These are phyloP conservation scores for Trypanosomatidae sp. DNA, from an alignment of 208 protist genomes.

Conservation along the genomic window DNA sequence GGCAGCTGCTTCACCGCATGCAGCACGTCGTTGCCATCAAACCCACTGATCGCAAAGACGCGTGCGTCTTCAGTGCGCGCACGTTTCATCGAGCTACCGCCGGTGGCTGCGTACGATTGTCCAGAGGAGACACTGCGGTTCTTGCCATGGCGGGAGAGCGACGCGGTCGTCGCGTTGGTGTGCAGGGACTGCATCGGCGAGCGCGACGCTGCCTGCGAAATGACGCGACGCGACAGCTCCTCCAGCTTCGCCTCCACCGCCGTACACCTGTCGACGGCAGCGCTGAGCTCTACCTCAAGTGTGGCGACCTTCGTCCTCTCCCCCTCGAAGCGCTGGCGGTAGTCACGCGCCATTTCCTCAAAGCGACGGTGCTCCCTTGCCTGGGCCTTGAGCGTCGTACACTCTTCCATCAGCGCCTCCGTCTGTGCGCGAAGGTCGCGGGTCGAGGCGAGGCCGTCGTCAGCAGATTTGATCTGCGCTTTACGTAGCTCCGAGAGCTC, in stretches of 20 bases:
- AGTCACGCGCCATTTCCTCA: slow-evolving; percentile 46
- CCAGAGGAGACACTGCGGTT: slow-evolving; percentile 36
- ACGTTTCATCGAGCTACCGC: slow-evolving; percentile 41
- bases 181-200: slow-evolving; percentile 36
- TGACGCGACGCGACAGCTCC: too few relatives aligned
- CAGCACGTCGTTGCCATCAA: slow-evolving; percentile 72
- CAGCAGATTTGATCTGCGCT: slow-evolving; percentile 49
- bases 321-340: slow-evolving; percentile 36
- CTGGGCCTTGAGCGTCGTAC: slow-evolving; percentile 28
- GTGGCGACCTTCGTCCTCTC: slow-evolving; percentile 49
- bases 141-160: slow-evolving; percentile 19
- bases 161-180: slow-evolving; percentile 20
- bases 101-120: slow-evolving; percentile 16
- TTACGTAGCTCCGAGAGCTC: slow-evolving; percentile 50
- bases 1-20: slow-evolving; percentile 76
- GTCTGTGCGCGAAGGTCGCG: slow-evolving; percentile 50
- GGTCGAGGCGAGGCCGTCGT: slow-evolving; percentile 35
- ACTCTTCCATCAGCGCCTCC: slow-evolving; percentile 47
- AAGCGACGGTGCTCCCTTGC: slow-evolving; percentile 31
- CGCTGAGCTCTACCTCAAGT: slow-evolving; percentile 64
- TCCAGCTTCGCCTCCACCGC: slow-evolving; percentile 72
- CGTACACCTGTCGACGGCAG: slow-evolving; percentile 54
- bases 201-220: too few relatives aligned
- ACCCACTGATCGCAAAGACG: slow-evolving; percentile 86
- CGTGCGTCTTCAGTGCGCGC: slow-evolving; percentile 75